These are phyloP conservation scores for Powellomyces hirtus DNA, from an alignment of 192 early-diverging fungal genomes.

Conservation along the genomic window DNA sequence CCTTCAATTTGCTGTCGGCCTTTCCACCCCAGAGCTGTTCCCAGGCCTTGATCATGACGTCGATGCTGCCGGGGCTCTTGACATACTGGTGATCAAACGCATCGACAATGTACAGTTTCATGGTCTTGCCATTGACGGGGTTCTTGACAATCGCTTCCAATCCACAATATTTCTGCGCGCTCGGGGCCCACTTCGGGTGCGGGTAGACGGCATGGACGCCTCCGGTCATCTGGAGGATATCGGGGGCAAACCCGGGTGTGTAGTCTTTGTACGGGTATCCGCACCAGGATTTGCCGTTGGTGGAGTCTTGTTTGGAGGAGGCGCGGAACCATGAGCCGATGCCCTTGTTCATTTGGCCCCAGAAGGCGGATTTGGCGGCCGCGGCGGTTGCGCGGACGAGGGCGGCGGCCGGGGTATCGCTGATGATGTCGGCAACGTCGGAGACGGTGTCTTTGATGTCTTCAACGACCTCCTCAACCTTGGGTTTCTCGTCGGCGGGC, in stretches of 20 bases:
- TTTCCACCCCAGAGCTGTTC: conserved; percentile 3
- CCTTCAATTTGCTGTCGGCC: conserved; percentile 5
- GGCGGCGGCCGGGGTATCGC: background rate
- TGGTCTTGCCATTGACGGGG: conserved; percentile 4
- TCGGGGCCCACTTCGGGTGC: conserved; percentile 4
- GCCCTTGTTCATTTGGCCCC: background rate
- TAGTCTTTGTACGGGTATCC: conserved; percentile 28
- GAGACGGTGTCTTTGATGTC: background rate
- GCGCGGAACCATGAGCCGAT: conserved; percentile 29
- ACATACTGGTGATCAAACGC: conserved; percentile 21
- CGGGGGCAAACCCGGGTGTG: conserved; percentile 21
- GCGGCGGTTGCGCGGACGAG: background rate
- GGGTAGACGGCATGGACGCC: background rate
- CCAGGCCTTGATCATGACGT: conserved; percentile 16
- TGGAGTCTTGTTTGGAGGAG: background rate
- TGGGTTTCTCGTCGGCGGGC: background rate
- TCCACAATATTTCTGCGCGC: conserved; percentile 12
- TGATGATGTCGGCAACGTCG: background rate
- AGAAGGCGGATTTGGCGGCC: background rate
- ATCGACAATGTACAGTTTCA: conserved; percentile 24
- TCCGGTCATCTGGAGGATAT: conserved; percentile 12
- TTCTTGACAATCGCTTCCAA: conserved; percentile 21
- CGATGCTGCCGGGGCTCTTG: conserved; percentile 20
- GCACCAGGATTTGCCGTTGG: conserved; percentile 27
- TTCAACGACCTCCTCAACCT: background rate